phyloP scores from a whole-genome alignment of 345 rosid species.

The Viola odorata region DNA sequence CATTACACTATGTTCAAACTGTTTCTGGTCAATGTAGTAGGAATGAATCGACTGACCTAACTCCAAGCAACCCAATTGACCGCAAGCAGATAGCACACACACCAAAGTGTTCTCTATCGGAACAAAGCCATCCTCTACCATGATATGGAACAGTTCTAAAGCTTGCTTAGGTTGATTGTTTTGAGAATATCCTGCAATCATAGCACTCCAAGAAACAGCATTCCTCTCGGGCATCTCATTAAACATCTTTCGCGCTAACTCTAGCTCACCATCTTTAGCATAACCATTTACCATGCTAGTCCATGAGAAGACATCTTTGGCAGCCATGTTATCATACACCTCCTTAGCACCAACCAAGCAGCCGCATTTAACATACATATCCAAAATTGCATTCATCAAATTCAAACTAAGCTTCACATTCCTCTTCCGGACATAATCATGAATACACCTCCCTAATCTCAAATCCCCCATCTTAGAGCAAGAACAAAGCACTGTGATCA shows the following conservation, averaged over 20 bases:
- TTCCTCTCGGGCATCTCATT: slow-evolving; percentile 39
- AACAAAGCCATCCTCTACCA: slow-evolving; percentile 20
- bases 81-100: slow-evolving; percentile 41
- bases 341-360: slow-evolving; percentile 27
- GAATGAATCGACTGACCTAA: slow-evolving; percentile 26
- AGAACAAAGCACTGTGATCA: slow-evolving; percentile 32
- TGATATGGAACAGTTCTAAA: slow-evolving; percentile 22
- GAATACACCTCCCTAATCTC: slow-evolving; percentile 20
- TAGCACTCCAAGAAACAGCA: slow-evolving; percentile 41
- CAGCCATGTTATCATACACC: slow-evolving; percentile 27
- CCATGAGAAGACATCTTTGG: slow-evolving; percentile 42
- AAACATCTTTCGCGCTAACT: slow-evolving; percentile 27
- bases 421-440: slow-evolving; percentile 21
- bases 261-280: slow-evolving; percentile 33
- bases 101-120: slow-evolving; percentile 33
- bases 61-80: slow-evolving; percentile 35
- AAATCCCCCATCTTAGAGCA: slow-evolving; percentile 33
- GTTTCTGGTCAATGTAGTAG: slow-evolving; percentile 9
- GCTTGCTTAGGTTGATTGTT: slow-evolving; percentile 35
- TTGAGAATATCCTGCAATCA: slow-evolving; percentile 44
- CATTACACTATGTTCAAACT: slow-evolving; percentile 19
- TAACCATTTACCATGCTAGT: slow-evolving; percentile 42
- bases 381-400: slow-evolving; percentile 29
- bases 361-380: slow-evolving; percentile 39
- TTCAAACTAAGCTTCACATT: slow-evolving; percentile 14